phyloP scores from a whole-genome alignment of 352 stramenopile species.

The Phytophthora constricta region DNA sequence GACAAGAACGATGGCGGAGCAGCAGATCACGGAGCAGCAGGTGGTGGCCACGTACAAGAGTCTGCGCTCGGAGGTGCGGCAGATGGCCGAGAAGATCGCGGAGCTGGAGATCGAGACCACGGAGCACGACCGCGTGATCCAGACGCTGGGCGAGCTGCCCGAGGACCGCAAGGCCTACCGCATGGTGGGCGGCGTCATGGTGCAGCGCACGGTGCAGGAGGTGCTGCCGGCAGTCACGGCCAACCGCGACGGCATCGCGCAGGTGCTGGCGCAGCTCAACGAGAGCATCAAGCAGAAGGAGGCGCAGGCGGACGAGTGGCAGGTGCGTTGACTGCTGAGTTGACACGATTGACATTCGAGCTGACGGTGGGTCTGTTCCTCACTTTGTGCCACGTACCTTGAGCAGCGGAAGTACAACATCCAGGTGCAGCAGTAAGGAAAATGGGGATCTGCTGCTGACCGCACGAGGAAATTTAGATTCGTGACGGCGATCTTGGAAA shows the following conservation, averaged over 20 bases:
- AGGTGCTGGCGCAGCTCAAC: slow-evolving; percentile 78
- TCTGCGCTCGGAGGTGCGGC: slow-evolving; percentile 82
- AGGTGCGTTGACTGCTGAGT: slow-evolving; percentile 37
- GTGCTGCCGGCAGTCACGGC: slow-evolving; percentile 92
- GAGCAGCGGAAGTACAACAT: slow-evolving; percentile 87
- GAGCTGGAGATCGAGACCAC: slow-evolving; percentile 86
- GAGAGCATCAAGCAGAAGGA: slow-evolving; percentile 89
- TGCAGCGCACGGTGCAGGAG: slow-evolving; percentile 96
- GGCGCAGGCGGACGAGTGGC: slow-evolving; percentile 80
- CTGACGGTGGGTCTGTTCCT: not conserved
- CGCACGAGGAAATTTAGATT: slow-evolving; percentile 11
- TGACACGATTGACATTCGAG: not conserved
- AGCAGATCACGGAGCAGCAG: slow-evolving; percentile 84
- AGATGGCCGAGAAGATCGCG: slow-evolving; percentile 85
- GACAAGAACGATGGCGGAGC: slow-evolving; percentile 44
- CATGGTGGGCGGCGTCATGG: slow-evolving; percentile 96
- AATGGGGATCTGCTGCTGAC: not conserved
- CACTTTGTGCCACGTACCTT: not conserved
- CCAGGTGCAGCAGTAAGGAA: slow-evolving; percentile 72
- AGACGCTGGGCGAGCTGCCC: slow-evolving; percentile 78
- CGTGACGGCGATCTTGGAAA: not conserved
- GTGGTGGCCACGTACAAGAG: slow-evolving; percentile 89
- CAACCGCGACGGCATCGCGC: slow-evolving; percentile 82
- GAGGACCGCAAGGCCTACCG: slow-evolving; percentile 91
- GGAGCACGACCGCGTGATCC: slow-evolving; percentile 87